Base-by-base conservation (phyloP, 192 early-diverging fungal species). In the Linnemannia elongata region DNA sequence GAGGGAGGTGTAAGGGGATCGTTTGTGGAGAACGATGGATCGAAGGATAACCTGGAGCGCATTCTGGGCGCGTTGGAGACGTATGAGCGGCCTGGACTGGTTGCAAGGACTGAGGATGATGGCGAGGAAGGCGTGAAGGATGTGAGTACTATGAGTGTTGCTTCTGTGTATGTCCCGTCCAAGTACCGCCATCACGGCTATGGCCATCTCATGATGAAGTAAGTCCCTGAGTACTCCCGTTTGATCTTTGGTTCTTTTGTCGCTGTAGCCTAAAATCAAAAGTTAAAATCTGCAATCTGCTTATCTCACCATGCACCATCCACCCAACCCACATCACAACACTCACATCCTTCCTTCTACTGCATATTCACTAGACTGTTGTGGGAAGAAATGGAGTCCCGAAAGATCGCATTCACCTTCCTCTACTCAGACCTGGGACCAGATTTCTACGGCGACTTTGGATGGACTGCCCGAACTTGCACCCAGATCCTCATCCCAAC, bases 401-500 rank as follows among this genome's bases (percentile, higher is more conserved):
- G 63, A 24, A 75, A 70, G 47, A 70, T 42, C 0, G 27, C 54
- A 12, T 85, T 85, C 74, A 49, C 83, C 6, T 85, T 85, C 74
- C 70, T 85, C 30, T 85, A 85, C 74, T 85, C 83, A 42, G 83
- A 85, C 38, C 72, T 85, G 3, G 83, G 83, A 24, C 47, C 77
- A 5, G 66, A 79, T 8, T 85, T 85, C 39, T 85, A 85, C 24
- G 69, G 73, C 4, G 55, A 80, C 60, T 41, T 85, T 55, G 83
- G 83, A 44, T 85, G 83, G 83, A 80, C 83, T 3, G 66, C 83
- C 4, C 63, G 83, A 42, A 52, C 27, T 10, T 79, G 78, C 8
- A 47, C 73, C 27, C 69, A 85, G 44, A 85, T 85, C n/a, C 42
- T 79, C 27, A 39, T 85, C 41, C 75, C 74, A 18, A 17, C 77